Evolutionary conservation across 441 rosid genomes (phyloP).

Genomic region (Gossypium trilobum): DNA sequence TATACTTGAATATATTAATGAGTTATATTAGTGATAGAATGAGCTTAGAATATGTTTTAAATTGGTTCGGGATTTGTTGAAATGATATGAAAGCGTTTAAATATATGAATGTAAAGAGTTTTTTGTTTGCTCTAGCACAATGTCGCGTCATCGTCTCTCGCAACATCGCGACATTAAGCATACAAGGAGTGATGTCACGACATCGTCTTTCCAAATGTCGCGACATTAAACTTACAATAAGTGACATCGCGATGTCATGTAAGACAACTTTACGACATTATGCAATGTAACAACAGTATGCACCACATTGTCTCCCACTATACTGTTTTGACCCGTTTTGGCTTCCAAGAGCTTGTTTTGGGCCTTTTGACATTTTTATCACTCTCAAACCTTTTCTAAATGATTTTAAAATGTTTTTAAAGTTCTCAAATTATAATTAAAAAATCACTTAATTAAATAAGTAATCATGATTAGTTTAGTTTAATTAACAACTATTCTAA

Average conservation of each 20-base stretch:
- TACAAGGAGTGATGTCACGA: not conserved
- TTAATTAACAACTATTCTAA: not conserved
- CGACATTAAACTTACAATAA: too few relatives aligned
- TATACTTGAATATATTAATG: not conserved
- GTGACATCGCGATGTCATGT: not conserved
- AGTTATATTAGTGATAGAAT: not conserved
- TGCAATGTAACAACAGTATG: not conserved
- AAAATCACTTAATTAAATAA: not conserved
- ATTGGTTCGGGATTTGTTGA: not conserved
- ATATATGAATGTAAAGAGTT: not conserved
- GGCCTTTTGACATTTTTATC: not conserved
- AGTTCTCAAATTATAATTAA: not conserved
- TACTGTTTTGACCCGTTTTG: not conserved
- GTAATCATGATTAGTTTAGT: not conserved
- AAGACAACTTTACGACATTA: not conserved
- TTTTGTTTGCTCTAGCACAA: not conserved
- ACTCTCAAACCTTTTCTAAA: not conserved
- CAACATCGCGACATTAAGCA: not conserved
- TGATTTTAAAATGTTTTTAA: not conserved
- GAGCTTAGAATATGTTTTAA: not conserved
- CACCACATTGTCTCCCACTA: not conserved
- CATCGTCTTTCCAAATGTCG: too few relatives aligned
- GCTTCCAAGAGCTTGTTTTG: not conserved
- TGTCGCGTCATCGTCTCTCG: not conserved
- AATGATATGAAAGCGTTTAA: not conserved